Evolutionary conservation across 345 rosid genomes (phyloP).

Genomic region (Corchorus olitorius): DNA sequence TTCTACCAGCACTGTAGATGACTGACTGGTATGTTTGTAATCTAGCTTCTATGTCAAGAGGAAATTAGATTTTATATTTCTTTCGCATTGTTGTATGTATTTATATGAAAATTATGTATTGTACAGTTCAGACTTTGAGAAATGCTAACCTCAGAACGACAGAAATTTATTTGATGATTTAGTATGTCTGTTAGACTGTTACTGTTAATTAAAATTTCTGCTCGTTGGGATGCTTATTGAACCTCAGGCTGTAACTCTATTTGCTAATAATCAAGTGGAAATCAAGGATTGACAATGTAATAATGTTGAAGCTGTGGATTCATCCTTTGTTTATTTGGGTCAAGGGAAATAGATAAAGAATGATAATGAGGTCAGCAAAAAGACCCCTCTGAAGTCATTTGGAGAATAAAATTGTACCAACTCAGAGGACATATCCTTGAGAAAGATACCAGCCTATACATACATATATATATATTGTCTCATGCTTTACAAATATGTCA

Average conservation of each 20-base stretch:
- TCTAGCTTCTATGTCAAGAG: background rate
- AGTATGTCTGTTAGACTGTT: no score
- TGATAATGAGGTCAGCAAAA: no score
- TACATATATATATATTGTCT: background rate
- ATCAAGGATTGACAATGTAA: background rate
- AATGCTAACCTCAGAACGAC: constrained; percentile 25
- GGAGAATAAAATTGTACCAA: background rate
- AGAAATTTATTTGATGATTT: background rate
- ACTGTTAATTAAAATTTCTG: background rate
- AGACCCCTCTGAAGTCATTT: background rate
- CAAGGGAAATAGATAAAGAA: background rate
- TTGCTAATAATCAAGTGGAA: background rate
- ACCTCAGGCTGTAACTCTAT: background rate
- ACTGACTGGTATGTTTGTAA: constrained; percentile 4
- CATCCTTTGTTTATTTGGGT: background rate
- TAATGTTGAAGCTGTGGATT: background rate
- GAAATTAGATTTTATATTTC: background rate
- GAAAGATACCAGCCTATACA: background rate
- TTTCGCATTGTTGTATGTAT: constrained; percentile 28
- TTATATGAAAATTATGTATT: constrained; percentile 10
- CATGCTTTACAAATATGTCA: background rate
- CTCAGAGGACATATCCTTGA: background rate
- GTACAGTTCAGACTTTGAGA: constrained; percentile 30
- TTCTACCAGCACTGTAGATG: background rate
- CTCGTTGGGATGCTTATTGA: background rate